Evolutionary conservation across 768 basidiomycete species (phyloP), one percentile per base, ranked within the genome.

Genomic region (Rossbeevera mucosa): DNA sequence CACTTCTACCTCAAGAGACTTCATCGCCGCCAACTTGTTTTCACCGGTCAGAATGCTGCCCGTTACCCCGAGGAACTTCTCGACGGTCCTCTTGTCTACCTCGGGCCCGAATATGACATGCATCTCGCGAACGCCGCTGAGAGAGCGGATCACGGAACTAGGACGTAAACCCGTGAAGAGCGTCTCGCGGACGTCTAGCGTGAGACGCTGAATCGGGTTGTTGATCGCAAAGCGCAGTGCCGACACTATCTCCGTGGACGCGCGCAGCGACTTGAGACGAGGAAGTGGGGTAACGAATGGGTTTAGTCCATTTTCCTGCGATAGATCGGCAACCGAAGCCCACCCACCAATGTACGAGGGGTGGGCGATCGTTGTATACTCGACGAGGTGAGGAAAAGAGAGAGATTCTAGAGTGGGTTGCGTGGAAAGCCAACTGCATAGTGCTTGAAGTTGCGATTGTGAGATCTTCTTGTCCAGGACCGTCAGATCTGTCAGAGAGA

Each of bases 1-100:
- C 5, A 66, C 66, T 21, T 68, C 67, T 4, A 68, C 57, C 29
- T 68, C 66, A 13, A 68, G 62, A 14, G 51, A 58, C 6, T 53
- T 54, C 38, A 68, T 56, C 9, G 50, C 57, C 9, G 29, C 53
- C 0, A 28, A 16, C 25, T 53, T 59, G 29, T 52, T 40, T 13
- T 46, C 51, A 5, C 57, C 60, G 1, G 61, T 51, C 12, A 68
- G 24, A 44, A 60, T 59, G 29, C 50, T 55, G 14, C 67, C 67
- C 16, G 64, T 61, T 0, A 59, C 52, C 0, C 57, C 64, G 21
- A 68, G 63, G 31, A 68, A 68, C 28, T 68, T 68, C 36, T 70
- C 67, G 9, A 64, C 66, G 0, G 68, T 68, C 44, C 67, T 50
- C 58, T 64, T 68, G 45, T 68, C 67, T n/a, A 68, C 67, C 21